These are phyloP conservation scores for Thelonectria rubi DNA, from an alignment of 2,329 filamentous ascomycete genomes.

Conservation along the genomic window DNA sequence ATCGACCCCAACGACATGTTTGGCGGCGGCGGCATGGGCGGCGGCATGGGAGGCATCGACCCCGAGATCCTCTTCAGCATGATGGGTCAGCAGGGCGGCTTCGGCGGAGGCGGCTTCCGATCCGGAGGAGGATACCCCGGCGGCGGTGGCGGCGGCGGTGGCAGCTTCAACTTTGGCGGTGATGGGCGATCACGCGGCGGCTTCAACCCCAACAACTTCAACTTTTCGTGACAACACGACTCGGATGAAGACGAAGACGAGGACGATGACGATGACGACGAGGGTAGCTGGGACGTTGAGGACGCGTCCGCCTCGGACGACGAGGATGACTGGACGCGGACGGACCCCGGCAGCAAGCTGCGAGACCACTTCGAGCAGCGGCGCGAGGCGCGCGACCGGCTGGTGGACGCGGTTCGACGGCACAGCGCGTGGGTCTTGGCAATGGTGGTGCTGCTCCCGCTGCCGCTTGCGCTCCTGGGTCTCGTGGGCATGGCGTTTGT, in stretches of 20 bases:
- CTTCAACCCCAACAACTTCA: slow-evolving; percentile 48
- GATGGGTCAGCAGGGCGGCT: slow-evolving; percentile 75
- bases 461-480: slow-evolving; percentile 51
- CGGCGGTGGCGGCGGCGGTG: slow-evolving; percentile 57
- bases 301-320: slow-evolving; percentile 33
- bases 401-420: slow-evolving; percentile 54
- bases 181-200: slow-evolving; percentile 50
- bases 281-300: slow-evolving; percentile 39
- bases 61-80: slow-evolving; percentile 84
- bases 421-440: slow-evolving; percentile 54
- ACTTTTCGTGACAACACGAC: slow-evolving; percentile 62
- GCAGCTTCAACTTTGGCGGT: slow-evolving; percentile 66
- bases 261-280: slow-evolving; percentile 38
- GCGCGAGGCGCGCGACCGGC: slow-evolving; percentile 48
- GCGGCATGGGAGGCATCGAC: slow-evolving; percentile 75
- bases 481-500: slow-evolving; percentile 48
- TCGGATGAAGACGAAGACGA: slow-evolving; percentile 44
- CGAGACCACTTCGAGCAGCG: slow-evolving; percentile 44
- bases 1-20: slow-evolving; percentile 90
- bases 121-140: slow-evolving; percentile 48
- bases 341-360: slow-evolving; percentile 38
- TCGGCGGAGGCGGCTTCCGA: slow-evolving; percentile 64
- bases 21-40: slow-evolving; percentile 70
- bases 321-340: slow-evolving; percentile 32
- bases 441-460: slow-evolving; percentile 58